Percentiles rank a stretch among this genome's conserved stretches.
These are phyloP conservation scores for Vitis vinifera DNA, from an alignment of 164 flowering plant genomes.

Conservation along the genomic window DNA sequence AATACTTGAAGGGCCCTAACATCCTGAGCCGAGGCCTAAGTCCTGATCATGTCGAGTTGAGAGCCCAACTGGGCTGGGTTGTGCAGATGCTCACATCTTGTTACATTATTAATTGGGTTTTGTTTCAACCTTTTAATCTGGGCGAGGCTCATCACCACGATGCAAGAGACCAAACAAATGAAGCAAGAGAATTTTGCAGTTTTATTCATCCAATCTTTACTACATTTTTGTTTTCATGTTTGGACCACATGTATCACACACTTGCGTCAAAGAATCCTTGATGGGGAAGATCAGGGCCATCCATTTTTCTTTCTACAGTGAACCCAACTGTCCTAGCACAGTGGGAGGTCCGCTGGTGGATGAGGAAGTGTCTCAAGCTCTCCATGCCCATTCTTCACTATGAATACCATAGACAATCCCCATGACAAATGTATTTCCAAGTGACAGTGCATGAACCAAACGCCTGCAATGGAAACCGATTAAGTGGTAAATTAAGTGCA, in stretches of 20 bases:
- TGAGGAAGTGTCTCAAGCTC: constrained; percentile 49
- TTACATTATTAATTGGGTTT: no score
- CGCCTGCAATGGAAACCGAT: constrained; percentile 32
- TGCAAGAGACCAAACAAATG: neutral
- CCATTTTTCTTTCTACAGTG: neutral
- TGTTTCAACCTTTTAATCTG: no score
- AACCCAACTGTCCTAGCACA: constrained; percentile 35
- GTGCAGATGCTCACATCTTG: no score
- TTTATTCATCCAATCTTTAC: constrained; percentile 10
- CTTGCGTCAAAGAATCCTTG: constrained; percentile 27
- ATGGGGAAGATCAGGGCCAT: neutral
- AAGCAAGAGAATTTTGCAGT: constrained; percentile 1
- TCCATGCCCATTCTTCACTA: constrained; percentile 65
- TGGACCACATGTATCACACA: constrained; percentile 18
- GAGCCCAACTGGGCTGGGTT: no score
- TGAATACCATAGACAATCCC: constrained; percentile 56
- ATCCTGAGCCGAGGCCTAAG: no score
- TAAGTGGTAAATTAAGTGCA: neutral
- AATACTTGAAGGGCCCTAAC: no score
- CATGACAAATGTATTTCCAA: constrained; percentile 57
- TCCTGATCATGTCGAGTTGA: no score
- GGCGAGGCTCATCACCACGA: no score
- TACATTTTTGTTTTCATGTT: constrained; percentile 10
- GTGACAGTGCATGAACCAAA: constrained; percentile 80
- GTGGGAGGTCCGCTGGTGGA: constrained; percentile 66